Evolutionary conservation across 805 yeast species (phyloP), one percentile per base, ranked within the genome.

Genomic region (Pachysolen tannophilus): DNA sequence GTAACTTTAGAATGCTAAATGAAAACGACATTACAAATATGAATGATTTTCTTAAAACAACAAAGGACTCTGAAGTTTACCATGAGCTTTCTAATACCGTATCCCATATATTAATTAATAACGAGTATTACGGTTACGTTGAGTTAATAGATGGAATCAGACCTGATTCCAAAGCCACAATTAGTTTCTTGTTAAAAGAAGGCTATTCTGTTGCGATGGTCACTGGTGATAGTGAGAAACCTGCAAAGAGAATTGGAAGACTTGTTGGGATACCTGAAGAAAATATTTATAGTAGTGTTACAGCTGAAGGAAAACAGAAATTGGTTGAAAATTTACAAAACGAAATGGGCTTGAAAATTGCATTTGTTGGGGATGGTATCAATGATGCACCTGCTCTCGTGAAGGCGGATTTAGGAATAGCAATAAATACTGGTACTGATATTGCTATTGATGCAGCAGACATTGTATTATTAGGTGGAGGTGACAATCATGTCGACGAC

Each of bases 401-500:
- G 1, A 71, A 81, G 37, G 82, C 96, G 1, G 85, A 87, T 45
- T 60, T 92, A 14, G 98, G 98, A 17, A 76, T 94, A 48, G 92
- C 97, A 8, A 75, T 94, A 39, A 80, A 94, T 8, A 74, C 94
- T 0, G 96, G 97, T 5, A 84, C 97, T 0, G 97, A 92, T 49
- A 84, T 92, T 46, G 97, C 98, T 1, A 82, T 92, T 45, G 96
- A 88, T 45, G 84, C 95, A n/a, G 96, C 98, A 0, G 95, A 87
- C 55, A 72, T 92, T 26, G 95, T 92, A 14, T 62, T 92, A 11
- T 55, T 84, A 51, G 69, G 73, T 9, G 61, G 64, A 16, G 44
- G 48, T 8, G 43, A 45, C 3, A 46, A 39, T 21, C 29, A 32
- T 13, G 23, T n/a, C 7, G 20, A 8, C n/a, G 32, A 26, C 6